Conservation (phyloP, 148 eudicot species). For the Agrostemma githago region DNA sequence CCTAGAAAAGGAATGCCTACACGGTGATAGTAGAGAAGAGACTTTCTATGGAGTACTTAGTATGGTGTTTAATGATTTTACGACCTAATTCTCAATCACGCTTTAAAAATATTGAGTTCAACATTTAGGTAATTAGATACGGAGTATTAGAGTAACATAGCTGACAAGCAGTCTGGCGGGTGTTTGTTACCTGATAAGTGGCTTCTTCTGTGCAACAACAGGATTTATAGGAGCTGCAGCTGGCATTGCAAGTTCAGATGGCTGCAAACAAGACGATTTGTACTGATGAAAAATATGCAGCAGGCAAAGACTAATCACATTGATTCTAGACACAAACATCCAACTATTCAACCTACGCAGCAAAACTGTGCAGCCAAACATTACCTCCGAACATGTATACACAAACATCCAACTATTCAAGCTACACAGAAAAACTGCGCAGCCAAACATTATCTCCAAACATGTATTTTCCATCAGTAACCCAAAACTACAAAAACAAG, state of each 20-base stretch:
- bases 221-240: conserved; percentile 27
- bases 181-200: conserved; percentile 43
- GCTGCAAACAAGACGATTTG: conserved; percentile 24
- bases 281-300: conserved; percentile 6
- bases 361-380: neutral
- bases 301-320: neutral
- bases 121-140: no score
- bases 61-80: no score
- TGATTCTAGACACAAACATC: neutral
- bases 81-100: no score
- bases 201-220: conserved; percentile 37
- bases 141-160: no score
- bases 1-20: no score
- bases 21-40: no score
- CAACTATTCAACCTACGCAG: neutral
- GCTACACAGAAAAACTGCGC: neutral
- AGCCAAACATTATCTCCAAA: neutral
- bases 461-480: no score
- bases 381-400: no score
- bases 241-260: conserved; percentile 45
- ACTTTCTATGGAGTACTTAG: no score
- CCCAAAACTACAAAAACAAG: no score
- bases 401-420: neutral
- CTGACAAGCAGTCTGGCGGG: no score
- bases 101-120: no score